A percentile compares a stretch with the other conserved stretches of the same genome.
These are phyloP conservation scores for Diddensiella caesifluorescens DNA, from an alignment of 805 yeast genomes.

Conservation along the genomic window DNA sequence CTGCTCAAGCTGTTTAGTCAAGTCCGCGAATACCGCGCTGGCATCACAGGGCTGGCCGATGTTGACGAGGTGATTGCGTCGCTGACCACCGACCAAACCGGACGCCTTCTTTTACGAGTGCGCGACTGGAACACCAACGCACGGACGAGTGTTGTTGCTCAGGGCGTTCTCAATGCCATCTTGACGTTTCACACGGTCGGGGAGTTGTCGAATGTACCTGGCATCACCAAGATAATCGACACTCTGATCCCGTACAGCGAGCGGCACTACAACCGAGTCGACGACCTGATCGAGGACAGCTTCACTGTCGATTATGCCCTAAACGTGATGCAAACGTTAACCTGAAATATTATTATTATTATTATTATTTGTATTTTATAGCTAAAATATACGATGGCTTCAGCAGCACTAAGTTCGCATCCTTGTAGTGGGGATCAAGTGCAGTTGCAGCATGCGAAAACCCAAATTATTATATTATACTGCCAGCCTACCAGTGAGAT, in stretches of 20 bases:
- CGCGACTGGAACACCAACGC: conserved; percentile 96
- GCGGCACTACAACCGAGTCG: conserved; percentile 74
- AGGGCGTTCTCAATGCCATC: conserved; percentile 63
- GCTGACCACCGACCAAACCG: conserved; percentile 56
- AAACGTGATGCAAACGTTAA: conserved; percentile 65
- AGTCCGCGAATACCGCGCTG: conserved; percentile 43
- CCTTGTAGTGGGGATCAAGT: too few relatives aligned
- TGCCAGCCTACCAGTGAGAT: too few relatives aligned
- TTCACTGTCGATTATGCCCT: conserved; percentile 79
- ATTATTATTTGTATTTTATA: too few relatives aligned
- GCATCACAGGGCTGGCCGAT: conserved; percentile 50
- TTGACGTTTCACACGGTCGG: conserved; percentile 51
- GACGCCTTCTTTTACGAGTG: conserved; percentile 60
- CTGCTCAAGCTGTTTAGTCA: conserved; percentile 69
- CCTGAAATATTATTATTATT: too few relatives aligned
- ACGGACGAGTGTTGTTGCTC: conserved; percentile 73
- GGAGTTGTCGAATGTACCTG: conserved; percentile 56
- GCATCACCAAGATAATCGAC: conserved; percentile 62
- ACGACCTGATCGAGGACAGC: conserved; percentile 78
- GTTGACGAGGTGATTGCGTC: conserved; percentile 60
- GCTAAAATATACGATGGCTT: too few relatives aligned
- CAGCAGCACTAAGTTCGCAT: too few relatives aligned
- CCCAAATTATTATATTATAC: too few relatives aligned
- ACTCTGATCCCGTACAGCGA: conserved; percentile 83
- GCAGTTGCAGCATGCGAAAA: too few relatives aligned